These are phyloP conservation scores for Leccinum barrowsii DNA, from an alignment of 768 basidiomycete species.

Conservation along the genomic window DNA sequence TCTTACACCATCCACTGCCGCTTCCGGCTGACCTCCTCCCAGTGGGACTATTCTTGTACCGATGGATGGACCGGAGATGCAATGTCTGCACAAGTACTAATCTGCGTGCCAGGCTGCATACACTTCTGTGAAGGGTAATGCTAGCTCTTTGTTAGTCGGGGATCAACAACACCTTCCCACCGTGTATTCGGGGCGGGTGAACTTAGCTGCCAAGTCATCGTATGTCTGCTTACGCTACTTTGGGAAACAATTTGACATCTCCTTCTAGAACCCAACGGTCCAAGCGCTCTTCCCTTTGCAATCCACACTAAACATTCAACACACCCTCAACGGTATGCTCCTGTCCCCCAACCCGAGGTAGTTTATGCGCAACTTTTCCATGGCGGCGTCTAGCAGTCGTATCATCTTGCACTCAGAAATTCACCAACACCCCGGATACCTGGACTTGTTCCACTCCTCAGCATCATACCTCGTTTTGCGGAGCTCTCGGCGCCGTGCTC, in stretches of 20 bases:
- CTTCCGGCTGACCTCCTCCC: conserved; percentile 50
- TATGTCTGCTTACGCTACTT: conserved; percentile 37
- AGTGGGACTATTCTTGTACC: conserved; percentile 58
- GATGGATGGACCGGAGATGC: conserved; percentile 72
- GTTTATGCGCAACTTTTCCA: conserved; percentile 72
- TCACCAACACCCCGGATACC: conserved; percentile 37
- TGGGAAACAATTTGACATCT: not conserved
- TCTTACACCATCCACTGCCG: conserved; percentile 38
- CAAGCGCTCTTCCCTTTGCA: conserved; percentile 69
- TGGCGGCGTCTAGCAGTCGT: conserved; percentile 88
- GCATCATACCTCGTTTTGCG: conserved; percentile 72
- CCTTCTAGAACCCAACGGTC: conserved; percentile 73
- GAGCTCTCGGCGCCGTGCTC: conserved; percentile 33
- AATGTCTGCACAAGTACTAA: conserved; percentile 67
- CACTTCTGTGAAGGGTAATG: conserved; percentile 37
- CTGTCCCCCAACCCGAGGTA: conserved; percentile 52
- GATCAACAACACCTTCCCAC: conserved; percentile 55
- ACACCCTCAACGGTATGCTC: conserved; percentile 53
- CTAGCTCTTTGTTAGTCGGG: conserved; percentile 17
- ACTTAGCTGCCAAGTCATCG: conserved; percentile 81
- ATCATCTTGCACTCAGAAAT: conserved; percentile 61
- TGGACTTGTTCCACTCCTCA: conserved; percentile 53
- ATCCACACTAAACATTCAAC: conserved; percentile 76
- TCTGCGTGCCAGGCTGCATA: conserved; percentile 68
- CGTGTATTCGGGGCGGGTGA: conserved; percentile 75